Conservation (phyloP, 139 green algal species). For the Coelastrella sp. region DNA sequence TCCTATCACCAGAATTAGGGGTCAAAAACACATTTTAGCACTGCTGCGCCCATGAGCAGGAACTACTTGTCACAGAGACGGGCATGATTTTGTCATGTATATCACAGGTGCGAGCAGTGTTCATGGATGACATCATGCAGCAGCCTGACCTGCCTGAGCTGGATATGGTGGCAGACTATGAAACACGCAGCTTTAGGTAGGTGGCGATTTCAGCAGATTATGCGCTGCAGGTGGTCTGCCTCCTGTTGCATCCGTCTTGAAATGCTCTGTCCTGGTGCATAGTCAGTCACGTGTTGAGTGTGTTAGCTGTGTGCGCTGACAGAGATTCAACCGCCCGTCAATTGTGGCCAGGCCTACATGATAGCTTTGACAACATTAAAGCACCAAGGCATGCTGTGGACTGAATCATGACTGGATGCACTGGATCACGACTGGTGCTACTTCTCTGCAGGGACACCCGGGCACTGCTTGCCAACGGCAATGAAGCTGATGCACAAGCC, state of each 20-base stretch:
- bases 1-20: too few relatives aligned
- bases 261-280: neutral
- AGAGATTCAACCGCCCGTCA: too few relatives aligned
- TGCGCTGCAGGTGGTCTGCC: too few relatives aligned
- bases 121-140: slow-evolving; percentile 83
- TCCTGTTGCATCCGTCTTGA: neutral
- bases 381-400: too few relatives aligned
- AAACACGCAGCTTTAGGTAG: slow-evolving; percentile 70
- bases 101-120: slow-evolving; percentile 53
- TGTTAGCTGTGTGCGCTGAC: too few relatives aligned
- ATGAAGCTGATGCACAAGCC: slow-evolving; percentile 70
- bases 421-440: neutral
- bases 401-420: too few relatives aligned
- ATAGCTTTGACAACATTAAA: neutral
- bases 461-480: slow-evolving; percentile 69
- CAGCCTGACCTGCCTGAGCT: slow-evolving; percentile 73
- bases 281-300: neutral
- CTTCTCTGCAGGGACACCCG: slow-evolving; percentile 65
- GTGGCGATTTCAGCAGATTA: neutral
- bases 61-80: neutral
- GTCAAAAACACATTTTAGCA: neutral
- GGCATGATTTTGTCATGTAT: neutral
- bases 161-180: slow-evolving; percentile 75
- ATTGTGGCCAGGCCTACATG: neutral
- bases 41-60: neutral